phyloP scores from a whole-genome alignment of 495 filamentous ascomycete species.

The Tuber calosporum region DNA sequence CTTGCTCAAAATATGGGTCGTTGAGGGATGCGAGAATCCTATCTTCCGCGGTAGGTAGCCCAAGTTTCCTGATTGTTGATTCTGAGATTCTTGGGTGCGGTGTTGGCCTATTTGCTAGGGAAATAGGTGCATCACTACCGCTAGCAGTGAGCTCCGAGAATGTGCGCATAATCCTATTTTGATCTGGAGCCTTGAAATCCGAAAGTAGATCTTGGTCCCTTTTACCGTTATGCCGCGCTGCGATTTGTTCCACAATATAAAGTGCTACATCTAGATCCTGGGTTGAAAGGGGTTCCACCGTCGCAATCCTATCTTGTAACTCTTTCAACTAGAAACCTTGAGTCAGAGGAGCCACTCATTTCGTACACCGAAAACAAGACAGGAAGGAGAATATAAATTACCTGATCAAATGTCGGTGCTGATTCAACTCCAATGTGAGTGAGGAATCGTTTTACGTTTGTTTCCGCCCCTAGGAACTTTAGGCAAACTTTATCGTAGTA shows the following conservation, averaged over 20 bases:
- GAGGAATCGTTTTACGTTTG: conserved; percentile 4
- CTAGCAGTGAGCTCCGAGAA: conserved; percentile 35
- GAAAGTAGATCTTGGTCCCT: not conserved
- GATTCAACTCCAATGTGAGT: conserved; percentile 15
- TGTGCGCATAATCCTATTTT: conserved; percentile 13
- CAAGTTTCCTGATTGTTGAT: conserved; percentile 31
- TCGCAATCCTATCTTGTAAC: conserved; percentile 29
- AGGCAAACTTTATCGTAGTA: conserved; percentile 17
- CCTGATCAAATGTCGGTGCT: conserved; percentile 26
- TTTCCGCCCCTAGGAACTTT: not conserved
- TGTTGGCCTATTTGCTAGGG: not conserved
- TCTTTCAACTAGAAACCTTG: conserved; percentile 18
- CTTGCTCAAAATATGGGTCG: conserved; percentile 43
- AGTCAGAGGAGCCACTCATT: not conserved
- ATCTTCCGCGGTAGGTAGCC: conserved; percentile 40
- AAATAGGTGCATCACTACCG: not conserved
- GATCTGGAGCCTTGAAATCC: conserved; percentile 34
- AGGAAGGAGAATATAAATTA: conserved; percentile 6
- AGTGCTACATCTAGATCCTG: conserved; percentile 26
- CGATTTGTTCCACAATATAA: conserved; percentile 29
- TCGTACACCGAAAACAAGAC: not conserved
- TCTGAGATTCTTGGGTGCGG: conserved; percentile 40
- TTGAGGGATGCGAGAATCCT: conserved; percentile 35
- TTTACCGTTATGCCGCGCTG: conserved; percentile 11
- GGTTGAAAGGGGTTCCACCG: conserved; percentile 5